These are phyloP conservation scores for Alectoria sarmentosa DNA, from an alignment of 495 filamentous ascomycete genomes.

Conservation along the genomic window DNA sequence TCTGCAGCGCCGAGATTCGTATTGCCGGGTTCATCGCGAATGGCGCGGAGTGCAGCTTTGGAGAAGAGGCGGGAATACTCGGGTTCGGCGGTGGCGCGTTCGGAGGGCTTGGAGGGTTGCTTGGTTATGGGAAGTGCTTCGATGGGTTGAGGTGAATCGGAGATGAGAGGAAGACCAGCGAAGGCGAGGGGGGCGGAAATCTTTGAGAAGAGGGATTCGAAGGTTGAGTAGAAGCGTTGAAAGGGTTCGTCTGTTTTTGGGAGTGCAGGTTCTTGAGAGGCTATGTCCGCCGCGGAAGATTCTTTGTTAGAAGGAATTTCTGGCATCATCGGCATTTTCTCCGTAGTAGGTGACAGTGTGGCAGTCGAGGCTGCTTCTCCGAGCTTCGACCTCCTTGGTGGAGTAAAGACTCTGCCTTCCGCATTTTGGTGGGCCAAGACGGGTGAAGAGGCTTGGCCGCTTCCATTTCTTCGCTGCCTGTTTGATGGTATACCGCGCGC, in stretches of 20 bases:
- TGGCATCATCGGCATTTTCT: conserved; percentile 25
- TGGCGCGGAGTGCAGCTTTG: conserved; percentile 66
- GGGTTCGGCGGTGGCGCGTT: conserved; percentile 48
- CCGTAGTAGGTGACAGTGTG: conserved; percentile 22
- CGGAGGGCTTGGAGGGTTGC: conserved; percentile 17
- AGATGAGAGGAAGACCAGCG: conserved; percentile 72
- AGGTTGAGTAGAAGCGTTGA: conserved; percentile 80
- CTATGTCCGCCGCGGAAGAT: neutral
- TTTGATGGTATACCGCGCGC: conserved; percentile 77
- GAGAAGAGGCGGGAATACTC: conserved; percentile 75
- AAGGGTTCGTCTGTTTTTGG: conserved; percentile 67
- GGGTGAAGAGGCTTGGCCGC: conserved; percentile 51
- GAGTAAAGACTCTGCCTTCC: conserved; percentile 60
- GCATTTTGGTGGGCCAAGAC: conserved; percentile 68
- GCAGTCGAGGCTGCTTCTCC: conserved; percentile 31
- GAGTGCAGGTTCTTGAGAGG: conserved; percentile 17
- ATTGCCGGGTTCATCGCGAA: conserved; percentile 44
- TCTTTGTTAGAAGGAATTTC: neutral
- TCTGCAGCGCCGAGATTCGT: conserved; percentile 53
- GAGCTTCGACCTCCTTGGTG: conserved; percentile 41
- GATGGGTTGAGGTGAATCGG: conserved; percentile 42
- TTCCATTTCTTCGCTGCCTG: conserved; percentile 50
- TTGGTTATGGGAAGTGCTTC: conserved; percentile 35
- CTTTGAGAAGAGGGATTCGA: conserved; percentile 73
- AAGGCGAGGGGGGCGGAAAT: conserved; percentile 88